Evolutionary conservation across 352 stramenopile genomes (phyloP).

Genomic region (Pythium chondricola): DNA sequence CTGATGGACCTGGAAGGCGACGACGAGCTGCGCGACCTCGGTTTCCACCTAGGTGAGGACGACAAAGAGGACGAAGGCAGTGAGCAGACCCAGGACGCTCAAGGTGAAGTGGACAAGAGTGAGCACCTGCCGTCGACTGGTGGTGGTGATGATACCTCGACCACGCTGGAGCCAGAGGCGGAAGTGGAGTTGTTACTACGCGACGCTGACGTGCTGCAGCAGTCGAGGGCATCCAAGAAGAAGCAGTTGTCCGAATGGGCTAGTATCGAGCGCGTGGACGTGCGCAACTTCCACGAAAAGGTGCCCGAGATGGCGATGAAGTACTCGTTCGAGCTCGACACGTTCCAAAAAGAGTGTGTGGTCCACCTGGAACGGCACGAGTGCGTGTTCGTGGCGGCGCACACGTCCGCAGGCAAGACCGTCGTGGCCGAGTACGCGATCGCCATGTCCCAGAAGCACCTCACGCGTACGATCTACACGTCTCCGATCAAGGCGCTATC

Average conservation of each 20-base stretch:
- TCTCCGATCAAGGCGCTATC: constrained; percentile 97
- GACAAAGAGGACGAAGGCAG: constrained; percentile 10
- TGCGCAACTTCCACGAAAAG: constrained; percentile 80
- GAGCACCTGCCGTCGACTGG: no score
- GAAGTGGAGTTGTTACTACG: constrained; percentile 49
- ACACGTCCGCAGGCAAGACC: constrained; percentile 98
- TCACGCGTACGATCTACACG: constrained; percentile 95
- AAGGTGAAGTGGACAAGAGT: constrained; percentile 1
- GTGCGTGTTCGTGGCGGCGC: constrained; percentile 94
- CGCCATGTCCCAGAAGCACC: constrained; percentile 89
- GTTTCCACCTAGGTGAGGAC: constrained; percentile 44
- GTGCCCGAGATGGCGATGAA: constrained; percentile 78
- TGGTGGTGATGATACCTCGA: no score
- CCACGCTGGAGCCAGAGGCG: constrained; percentile 33
- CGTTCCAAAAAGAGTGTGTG: constrained; percentile 97
- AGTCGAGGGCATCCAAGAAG: constrained; percentile 3
- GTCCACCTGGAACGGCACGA: constrained; percentile 92
- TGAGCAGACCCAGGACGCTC: constrained; percentile 1
- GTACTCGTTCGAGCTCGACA: constrained; percentile 89
- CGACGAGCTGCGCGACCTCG: constrained; percentile 48
- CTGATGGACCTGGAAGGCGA: constrained; percentile 66
- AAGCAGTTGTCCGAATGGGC: constrained; percentile 60
- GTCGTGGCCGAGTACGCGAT: constrained; percentile 98
- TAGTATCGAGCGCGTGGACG: constrained; percentile 57
- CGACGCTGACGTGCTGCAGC: constrained; percentile 8